Percentiles rank a stretch among this genome's conserved stretches.
These are phyloP conservation scores for Glycine latifolia DNA, from an alignment of 306 rosid species.

Conservation along the genomic window DNA sequence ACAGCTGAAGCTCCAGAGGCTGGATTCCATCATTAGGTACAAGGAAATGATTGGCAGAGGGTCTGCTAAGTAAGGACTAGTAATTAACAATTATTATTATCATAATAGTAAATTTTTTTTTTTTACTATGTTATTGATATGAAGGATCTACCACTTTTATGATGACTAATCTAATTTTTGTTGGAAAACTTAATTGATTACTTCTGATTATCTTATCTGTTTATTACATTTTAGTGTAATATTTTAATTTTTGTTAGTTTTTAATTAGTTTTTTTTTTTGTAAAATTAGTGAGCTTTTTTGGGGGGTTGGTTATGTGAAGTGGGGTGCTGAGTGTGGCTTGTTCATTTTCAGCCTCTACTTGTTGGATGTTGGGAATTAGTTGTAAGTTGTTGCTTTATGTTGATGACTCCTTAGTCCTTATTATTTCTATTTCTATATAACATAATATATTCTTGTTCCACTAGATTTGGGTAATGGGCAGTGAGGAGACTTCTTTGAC, in stretches of 20 bases:
- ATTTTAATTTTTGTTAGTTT: constrained; percentile 33
- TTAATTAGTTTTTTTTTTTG: constrained; percentile 1
- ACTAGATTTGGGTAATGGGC: neutral
- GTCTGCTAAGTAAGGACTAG: neutral
- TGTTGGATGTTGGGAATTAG: constrained; percentile 44
- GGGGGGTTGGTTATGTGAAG: constrained; percentile 29
- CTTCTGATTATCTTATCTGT: too few relatives aligned
- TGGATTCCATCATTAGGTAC: constrained; percentile 69
- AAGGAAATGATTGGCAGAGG: constrained; percentile 66
- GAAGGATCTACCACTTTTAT: too few relatives aligned
- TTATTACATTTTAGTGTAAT: neutral
- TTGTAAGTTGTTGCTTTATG: constrained; percentile 3
- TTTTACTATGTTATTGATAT: too few relatives aligned
- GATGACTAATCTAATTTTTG: too few relatives aligned
- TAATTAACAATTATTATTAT: neutral
- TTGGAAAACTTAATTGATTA: too few relatives aligned
- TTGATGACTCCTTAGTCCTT: neutral
- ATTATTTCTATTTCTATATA: constrained; percentile 29
- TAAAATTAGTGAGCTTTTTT: constrained; percentile 7
- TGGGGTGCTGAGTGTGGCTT: constrained; percentile 32
- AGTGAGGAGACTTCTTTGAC: neutral
- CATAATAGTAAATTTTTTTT: too few relatives aligned
- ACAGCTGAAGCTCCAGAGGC: constrained; percentile 82
- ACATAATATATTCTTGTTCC: constrained; percentile 14
- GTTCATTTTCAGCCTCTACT: constrained; percentile 1